These are phyloP conservation scores for Talaromyces albobiverticillius DNA, from an alignment of 2,329 filamentous ascomycete species.

Conservation along the genomic window DNA sequence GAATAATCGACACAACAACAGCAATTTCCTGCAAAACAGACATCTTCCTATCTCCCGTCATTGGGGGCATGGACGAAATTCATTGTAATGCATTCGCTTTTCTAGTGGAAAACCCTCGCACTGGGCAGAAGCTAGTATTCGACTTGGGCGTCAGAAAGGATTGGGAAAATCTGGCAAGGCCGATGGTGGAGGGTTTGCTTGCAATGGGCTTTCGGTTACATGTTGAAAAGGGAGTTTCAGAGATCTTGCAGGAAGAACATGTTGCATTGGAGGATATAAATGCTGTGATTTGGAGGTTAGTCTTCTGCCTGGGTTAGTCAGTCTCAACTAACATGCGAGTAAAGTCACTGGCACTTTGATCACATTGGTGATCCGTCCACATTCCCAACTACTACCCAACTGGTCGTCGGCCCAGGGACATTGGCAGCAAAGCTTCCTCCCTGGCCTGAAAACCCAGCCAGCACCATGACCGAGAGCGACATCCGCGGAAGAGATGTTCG, in stretches of 20 bases:
- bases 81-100: conserved; percentile 28
- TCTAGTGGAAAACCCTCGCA: conserved; percentile 44
- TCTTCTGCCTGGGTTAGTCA: too few species aligned
- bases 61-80: neutral
- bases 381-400: conserved; percentile 41
- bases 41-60: conserved; percentile 19
- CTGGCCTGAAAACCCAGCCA: conserved; percentile 25
- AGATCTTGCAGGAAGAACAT: conserved; percentile 19
- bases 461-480: neutral
- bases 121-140: conserved; percentile 30
- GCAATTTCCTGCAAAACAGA: conserved; percentile 22
- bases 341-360: conserved; percentile 37
- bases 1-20: conserved; percentile 31
- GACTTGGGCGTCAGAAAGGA: conserved; percentile 32
- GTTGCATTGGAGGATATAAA: conserved; percentile 12
- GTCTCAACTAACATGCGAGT: too few species aligned
- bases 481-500: neutral
- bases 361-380: conserved; percentile 43
- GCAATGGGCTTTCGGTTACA: neutral
- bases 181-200: conserved; percentile 4
- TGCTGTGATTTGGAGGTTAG: conserved; percentile 17
- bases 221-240: conserved; percentile 18
- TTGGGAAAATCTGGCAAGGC: conserved; percentile 14
- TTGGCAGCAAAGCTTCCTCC: conserved; percentile 33
- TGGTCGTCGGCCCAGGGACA: conserved; percentile 49